Conservation (phyloP, 495 filamentous ascomycete species). For the Penicillium ucsense region DNA sequence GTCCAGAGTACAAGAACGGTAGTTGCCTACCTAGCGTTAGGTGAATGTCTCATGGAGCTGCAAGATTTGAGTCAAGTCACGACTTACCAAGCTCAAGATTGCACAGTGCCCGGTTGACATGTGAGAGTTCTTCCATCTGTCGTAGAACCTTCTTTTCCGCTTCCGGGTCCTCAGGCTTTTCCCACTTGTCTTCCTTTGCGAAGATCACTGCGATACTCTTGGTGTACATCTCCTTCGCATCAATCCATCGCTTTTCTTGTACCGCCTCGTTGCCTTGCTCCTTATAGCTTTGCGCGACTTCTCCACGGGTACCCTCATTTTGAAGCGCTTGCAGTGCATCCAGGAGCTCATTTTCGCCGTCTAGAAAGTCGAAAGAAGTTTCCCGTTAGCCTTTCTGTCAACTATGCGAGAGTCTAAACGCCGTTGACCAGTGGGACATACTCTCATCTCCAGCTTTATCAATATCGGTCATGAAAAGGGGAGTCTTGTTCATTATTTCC, state of each 20-base stretch:
- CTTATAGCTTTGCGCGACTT: constrained; percentile 70
- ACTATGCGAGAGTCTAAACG: background rate
- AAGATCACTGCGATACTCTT: constrained; percentile 66
- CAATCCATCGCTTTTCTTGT: constrained; percentile 58
- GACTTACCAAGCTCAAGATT: constrained; percentile 62
- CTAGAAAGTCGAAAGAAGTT: constrained; percentile 11
- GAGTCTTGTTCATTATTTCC: constrained; percentile 66
- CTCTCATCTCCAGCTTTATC: constrained; percentile 55
- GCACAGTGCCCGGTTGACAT: constrained; percentile 79
- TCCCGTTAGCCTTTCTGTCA: background rate
- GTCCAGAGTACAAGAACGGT: constrained; percentile 72
- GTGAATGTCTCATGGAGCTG: constrained; percentile 1
- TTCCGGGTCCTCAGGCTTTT: constrained; percentile 32
- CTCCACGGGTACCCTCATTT: constrained; percentile 81
- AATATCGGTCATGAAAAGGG: constrained; percentile 91
- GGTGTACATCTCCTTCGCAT: constrained; percentile 85
- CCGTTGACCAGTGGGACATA: constrained; percentile 14
- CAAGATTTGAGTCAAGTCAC: background rate
- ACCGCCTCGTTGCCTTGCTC: constrained; percentile 88
- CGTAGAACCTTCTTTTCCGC: constrained; percentile 50
- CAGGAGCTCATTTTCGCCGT: constrained; percentile 60
- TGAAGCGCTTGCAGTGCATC: constrained; percentile 83
- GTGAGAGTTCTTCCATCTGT: constrained; percentile 60
- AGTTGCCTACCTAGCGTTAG: constrained; percentile 49
- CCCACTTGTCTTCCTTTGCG: constrained; percentile 45